Conservation (phyloP, 345 rosid genomes). For the Raphanus sativus region DNA sequence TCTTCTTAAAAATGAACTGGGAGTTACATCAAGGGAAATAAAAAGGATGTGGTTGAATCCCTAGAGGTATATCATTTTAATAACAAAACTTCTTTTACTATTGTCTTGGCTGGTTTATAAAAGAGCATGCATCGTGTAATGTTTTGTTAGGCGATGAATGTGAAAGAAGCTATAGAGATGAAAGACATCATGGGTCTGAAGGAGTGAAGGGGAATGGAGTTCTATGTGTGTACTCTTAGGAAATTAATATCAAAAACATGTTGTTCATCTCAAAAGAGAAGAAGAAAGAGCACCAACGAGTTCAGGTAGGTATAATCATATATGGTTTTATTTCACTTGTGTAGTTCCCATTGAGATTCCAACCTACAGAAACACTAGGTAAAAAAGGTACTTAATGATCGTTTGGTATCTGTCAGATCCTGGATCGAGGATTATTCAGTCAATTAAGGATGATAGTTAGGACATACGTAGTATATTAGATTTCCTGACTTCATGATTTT, state of each 20-base stretch:
- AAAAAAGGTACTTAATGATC: too few species aligned
- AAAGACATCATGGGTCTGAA: not conserved
- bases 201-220: not conserved
- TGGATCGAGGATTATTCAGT: too few species aligned
- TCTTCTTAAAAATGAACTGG: not conserved
- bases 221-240: not conserved
- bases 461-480: too few species aligned
- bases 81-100: too few species aligned
- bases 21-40: not conserved
- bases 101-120: too few species aligned
- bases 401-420: too few species aligned
- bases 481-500: too few species aligned
- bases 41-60: not conserved
- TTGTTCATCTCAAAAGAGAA: not conserved
- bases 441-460: too few species aligned
- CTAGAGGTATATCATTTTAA: not conserved
- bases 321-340: too few species aligned
- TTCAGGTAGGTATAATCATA: constrained; percentile 5
- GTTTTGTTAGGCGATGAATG: not conserved
- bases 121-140: not conserved
- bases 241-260: not conserved
- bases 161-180: not conserved
- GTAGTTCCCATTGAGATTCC: too few species aligned
- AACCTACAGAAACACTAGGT: too few species aligned
- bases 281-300: not conserved